Evolutionary conservation across 192 early-diverging fungal species (phyloP).

Genomic region (Chytriomyces sp.): DNA sequence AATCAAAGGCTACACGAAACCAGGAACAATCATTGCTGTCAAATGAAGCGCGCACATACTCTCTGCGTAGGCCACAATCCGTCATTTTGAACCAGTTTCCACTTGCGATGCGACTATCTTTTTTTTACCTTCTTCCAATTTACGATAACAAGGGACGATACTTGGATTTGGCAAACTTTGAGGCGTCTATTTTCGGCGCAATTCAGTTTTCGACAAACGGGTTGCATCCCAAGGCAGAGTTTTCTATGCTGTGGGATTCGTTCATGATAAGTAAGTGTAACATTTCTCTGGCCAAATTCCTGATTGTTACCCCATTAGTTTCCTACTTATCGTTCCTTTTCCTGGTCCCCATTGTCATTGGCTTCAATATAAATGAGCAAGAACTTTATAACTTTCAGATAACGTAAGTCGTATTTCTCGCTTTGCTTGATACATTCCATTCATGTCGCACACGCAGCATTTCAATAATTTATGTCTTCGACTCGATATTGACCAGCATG

Average conservation of each 20-base stretch:
- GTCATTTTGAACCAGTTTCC: too few relatives aligned
- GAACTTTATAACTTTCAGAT: not conserved
- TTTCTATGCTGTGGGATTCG: not conserved
- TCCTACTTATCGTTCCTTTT: not conserved
- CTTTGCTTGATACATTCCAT: not conserved
- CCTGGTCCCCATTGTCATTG: not conserved
- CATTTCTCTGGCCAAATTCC: not conserved
- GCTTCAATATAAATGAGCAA: not conserved
- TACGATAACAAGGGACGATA: constrained; percentile 8
- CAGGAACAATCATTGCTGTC: too few relatives aligned
- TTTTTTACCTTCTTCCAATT: not conserved
- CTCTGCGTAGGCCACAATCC: too few relatives aligned
- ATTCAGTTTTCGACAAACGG: not conserved
- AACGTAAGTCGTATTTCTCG: not conserved
- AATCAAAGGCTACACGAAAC: too few relatives aligned
- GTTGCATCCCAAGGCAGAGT: constrained; percentile 2
- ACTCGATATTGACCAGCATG: not conserved
- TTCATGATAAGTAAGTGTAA: too few relatives aligned
- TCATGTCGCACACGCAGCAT: not conserved
- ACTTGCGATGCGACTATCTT: too few relatives aligned
- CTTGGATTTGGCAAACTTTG: not conserved
- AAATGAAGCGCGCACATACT: too few relatives aligned
- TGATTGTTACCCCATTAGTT: not conserved
- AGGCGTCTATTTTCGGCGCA: not conserved
- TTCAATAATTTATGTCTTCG: not conserved